Evolutionary conservation across 2,329 filamentous ascomycete species (phyloP).

Genomic region (Pestalotiopsis sp.): DNA sequence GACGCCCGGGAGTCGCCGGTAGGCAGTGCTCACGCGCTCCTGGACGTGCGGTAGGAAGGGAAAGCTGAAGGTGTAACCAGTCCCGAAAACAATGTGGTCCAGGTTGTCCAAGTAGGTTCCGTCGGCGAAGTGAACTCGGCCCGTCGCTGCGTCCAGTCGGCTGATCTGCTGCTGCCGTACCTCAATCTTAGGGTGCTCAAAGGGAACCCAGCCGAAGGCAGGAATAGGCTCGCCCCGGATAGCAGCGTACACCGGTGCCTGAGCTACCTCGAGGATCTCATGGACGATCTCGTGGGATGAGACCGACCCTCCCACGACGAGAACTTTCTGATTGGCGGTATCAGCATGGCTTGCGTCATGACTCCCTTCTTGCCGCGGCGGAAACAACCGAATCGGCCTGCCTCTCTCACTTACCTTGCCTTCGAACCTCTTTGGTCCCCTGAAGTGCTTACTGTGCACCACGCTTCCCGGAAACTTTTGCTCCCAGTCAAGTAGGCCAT

Average conservation of each 20-base stretch:
- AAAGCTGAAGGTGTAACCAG: slow-evolving; percentile 61
- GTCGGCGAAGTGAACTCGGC: slow-evolving; percentile 54
- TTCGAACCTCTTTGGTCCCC: slow-evolving; percentile 35
- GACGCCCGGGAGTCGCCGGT: slow-evolving; percentile 35
- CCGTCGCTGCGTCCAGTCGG: slow-evolving; percentile 34
- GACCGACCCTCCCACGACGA: slow-evolving; percentile 61
- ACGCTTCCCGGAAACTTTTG: slow-evolving; percentile 51
- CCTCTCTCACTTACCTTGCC: slow-evolving; percentile 32
- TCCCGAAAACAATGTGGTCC: slow-evolving; percentile 62
- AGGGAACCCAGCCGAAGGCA: slow-evolving; percentile 59
- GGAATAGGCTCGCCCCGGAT: slow-evolving; percentile 47
- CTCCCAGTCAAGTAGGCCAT: slow-evolving; percentile 61
- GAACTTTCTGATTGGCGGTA: slow-evolving; percentile 43
- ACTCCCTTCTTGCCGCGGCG: not conserved
- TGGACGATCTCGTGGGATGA: slow-evolving; percentile 61
- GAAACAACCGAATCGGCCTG: too few relatives aligned
- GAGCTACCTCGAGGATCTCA: slow-evolving; percentile 48
- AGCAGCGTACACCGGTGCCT: slow-evolving; percentile 52
- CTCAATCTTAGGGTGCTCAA: slow-evolving; percentile 53
- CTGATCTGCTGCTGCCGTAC: slow-evolving; percentile 48
- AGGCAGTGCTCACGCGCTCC: slow-evolving; percentile 41
- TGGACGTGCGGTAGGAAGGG: slow-evolving; percentile 54
- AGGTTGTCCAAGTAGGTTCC: slow-evolving; percentile 50
- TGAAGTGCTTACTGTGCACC: slow-evolving; percentile 72
- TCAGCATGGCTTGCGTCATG: not conserved